Evolutionary conservation across 1,139 yeast species (phyloP), one percentile per base, ranked within the genome.

Genomic region (Protomyces pachydermus): DNA sequence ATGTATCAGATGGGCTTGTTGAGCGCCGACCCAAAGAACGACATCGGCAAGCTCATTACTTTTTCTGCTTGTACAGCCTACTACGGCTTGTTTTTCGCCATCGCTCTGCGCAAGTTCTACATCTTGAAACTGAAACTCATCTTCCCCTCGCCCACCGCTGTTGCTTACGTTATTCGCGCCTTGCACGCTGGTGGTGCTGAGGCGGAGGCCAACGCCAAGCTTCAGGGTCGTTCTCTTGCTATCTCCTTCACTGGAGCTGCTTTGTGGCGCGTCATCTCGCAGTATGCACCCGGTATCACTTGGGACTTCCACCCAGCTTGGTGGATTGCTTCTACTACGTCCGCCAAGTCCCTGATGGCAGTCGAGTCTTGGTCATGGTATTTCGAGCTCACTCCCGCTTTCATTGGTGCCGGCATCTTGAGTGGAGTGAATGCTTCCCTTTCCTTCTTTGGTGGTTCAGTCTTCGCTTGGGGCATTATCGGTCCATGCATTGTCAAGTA

Each of bases 31-130:
- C 66, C 66, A 6, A 57, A 37, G 32, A 56, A 54, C n/a, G 66
- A 64, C 28, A 48, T 60, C 28, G 50, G 55, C 39, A 54, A 60
- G 60, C 60, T 60, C 42, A 38, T 60, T 23, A 64, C 64, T 18
- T 64, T 64, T 34, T n/a, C 61, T 8, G 66, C 64, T 3, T 56
- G 63, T 39, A 58, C 61, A 6, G 66, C 66, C 3, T 64, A 64
- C 56, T 64, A 64, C 42, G 66, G 66, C 18, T 56, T 64, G 28
- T 64, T 64, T 52, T 64, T 64, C n/a, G 65, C 55, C 46, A 60
- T 64, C 25, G 61, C 66, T 3, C 53, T 64, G 35, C 42, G 66
- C n/a, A 64, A 60, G 50, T 60, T 64, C 39, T 64, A 64, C 55
- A 64, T 64, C 34, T 39, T 64, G 14, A 55, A 64, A 39, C 39